Conservation (phyloP, 768 basidiomycete genomes). For the Tulasnella sp. region DNA sequence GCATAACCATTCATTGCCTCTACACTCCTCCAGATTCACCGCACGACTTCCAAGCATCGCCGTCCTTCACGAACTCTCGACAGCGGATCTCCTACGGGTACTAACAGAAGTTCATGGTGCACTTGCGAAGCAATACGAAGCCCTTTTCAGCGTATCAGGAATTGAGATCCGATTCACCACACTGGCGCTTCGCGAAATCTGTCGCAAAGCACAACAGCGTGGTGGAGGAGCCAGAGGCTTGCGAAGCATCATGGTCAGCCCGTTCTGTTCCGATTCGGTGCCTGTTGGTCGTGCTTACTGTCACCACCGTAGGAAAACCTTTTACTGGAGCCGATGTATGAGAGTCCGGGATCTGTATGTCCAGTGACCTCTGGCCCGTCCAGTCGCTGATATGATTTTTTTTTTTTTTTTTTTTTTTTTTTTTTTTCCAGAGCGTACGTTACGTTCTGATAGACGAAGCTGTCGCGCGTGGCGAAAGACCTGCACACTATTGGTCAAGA, state of each 20-base stretch:
- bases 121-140: slow-evolving; percentile 76
- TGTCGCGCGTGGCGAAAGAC: slow-evolving; percentile 49
- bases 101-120: slow-evolving; percentile 88
- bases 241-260: slow-evolving; percentile 67
- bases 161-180: slow-evolving; percentile 81
- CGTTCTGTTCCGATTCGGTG: not conserved
- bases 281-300: too few species aligned
- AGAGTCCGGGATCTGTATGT: slow-evolving; percentile 73
- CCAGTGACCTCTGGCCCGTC: not conserved
- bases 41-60: slow-evolving; percentile 89
- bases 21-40: slow-evolving; percentile 40
- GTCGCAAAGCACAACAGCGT: slow-evolving; percentile 58
- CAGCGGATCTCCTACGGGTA: slow-evolving; percentile 74
- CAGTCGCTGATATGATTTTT: slow-evolving; percentile 14
- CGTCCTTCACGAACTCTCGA: slow-evolving; percentile 64
- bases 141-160: slow-evolving; percentile 71
- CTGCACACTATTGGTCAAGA: slow-evolving; percentile 64
- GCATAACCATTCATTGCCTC: not conserved
- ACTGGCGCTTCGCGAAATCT: slow-evolving; percentile 68
- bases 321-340: slow-evolving; percentile 84
- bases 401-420: slow-evolving; percentile 14
- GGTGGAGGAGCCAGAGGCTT: slow-evolving; percentile 88
- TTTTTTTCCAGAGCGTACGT: slow-evolving; percentile 44
- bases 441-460: slow-evolving; percentile 71
- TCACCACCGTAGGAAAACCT: slow-evolving; percentile 48